These are phyloP conservation scores for Dryadomyces quercivorus DNA, from an alignment of 2,329 filamentous ascomycete species.

Conservation along the genomic window DNA sequence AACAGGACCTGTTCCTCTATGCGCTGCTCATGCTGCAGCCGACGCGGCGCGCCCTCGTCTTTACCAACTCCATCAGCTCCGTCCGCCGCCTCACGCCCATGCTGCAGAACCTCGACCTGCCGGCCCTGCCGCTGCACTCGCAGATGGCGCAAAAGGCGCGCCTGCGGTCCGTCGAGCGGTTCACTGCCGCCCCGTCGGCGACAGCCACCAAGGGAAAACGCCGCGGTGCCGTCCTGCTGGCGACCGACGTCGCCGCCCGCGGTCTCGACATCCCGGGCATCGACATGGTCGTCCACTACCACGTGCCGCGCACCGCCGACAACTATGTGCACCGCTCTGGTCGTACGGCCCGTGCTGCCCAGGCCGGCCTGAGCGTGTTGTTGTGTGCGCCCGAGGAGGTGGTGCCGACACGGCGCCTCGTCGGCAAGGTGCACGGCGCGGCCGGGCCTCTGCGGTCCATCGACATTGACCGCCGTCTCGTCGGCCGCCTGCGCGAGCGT, in stretches of 20 bases:
- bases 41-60: slow-evolving; percentile 71
- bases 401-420: slow-evolving; percentile 66
- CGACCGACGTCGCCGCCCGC: slow-evolving; percentile 86
- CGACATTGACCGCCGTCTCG: slow-evolving; percentile 70
- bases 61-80: slow-evolving; percentile 91
- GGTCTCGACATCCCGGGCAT: slow-evolving; percentile 89
- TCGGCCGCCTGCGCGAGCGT: slow-evolving; percentile 63
- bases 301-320: slow-evolving; percentile 82
- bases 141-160: slow-evolving; percentile 95
- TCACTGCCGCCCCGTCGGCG: slow-evolving; percentile 43
- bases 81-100: slow-evolving; percentile 78
- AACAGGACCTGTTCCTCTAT: slow-evolving; percentile 81
- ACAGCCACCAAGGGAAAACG: slow-evolving; percentile 18
- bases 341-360: slow-evolving; percentile 75
- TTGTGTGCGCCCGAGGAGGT: slow-evolving; percentile 90
- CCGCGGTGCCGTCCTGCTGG: slow-evolving; percentile 58
- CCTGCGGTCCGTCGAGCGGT: slow-evolving; percentile 82
- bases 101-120: slow-evolving; percentile 68
- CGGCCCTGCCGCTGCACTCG: slow-evolving; percentile 71
- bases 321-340: slow-evolving; percentile 93
- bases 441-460: slow-evolving; percentile 25
- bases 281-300: slow-evolving; percentile 87
- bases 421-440: slow-evolving; percentile 70
- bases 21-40: slow-evolving; percentile 73
- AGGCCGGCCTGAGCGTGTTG: slow-evolving; percentile 68